These are phyloP conservation scores for Pistacia atlantica DNA, from an alignment of 345 rosid genomes.

Conservation along the genomic window DNA sequence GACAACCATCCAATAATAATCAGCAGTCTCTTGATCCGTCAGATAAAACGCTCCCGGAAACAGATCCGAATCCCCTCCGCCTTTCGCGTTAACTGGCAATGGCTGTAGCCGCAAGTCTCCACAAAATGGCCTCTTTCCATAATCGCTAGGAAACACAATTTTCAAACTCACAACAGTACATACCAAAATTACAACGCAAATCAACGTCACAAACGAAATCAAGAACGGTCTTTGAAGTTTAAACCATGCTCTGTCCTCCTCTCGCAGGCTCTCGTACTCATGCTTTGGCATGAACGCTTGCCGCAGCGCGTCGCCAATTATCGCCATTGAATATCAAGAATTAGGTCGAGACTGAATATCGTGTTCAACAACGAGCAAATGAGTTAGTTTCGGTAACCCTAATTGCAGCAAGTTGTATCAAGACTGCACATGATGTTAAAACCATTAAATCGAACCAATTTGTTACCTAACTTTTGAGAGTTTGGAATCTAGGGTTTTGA, in stretches of 20 bases:
- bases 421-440: neutral
- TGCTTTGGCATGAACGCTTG: constrained; percentile 91
- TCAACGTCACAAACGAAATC: constrained; percentile 24
- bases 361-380: neutral
- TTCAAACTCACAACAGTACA: constrained; percentile 73
- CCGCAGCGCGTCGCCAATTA: constrained; percentile 80
- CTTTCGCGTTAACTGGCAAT: constrained; percentile 47
- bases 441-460: neutral
- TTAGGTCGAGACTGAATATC: neutral
- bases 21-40: constrained; percentile 89
- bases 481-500: neutral
- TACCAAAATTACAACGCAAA: constrained; percentile 47
- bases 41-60: constrained; percentile 72
- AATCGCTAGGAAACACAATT: constrained; percentile 70
- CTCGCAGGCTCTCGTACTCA: constrained; percentile 81
- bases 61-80: constrained; percentile 62
- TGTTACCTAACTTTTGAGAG: neutral
- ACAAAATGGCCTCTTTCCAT: constrained; percentile 72
- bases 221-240: constrained; percentile 68
- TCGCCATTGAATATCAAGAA: constrained; percentile 50
- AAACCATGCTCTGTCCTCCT: constrained; percentile 78
- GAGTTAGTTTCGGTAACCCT: constrained; percentile 11
- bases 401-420: neutral
- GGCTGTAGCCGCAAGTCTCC: constrained; percentile 57
- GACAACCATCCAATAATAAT: constrained; percentile 90